Evolutionary conservation across 1,139 yeast species (phyloP).

Genomic region (Zygosaccharomyces pseudobailii): DNA sequence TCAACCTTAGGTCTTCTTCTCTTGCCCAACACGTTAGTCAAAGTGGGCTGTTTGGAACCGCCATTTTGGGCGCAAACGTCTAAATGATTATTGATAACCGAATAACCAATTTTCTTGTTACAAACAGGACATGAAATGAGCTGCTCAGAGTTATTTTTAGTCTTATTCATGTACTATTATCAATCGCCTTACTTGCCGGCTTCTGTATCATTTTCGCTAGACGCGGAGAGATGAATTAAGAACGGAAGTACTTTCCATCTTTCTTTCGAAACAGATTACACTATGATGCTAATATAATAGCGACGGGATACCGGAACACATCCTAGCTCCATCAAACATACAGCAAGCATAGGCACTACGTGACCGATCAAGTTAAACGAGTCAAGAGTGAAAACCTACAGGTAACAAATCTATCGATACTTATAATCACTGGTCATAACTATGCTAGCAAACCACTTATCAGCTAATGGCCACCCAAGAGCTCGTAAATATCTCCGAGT

Average conservation of each 20-base stretch:
- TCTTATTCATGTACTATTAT: conserved; percentile 2
- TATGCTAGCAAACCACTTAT: background rate
- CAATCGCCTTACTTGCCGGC: background rate
- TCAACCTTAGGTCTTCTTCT: conserved; percentile 11
- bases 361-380: too few relatives aligned
- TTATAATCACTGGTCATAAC: background rate
- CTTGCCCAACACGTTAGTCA: conserved; percentile 16
- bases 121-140: conserved; percentile 32
- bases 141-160: conserved; percentile 17
- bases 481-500: conserved; percentile 70
- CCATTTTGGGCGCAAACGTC: conserved; percentile 23
- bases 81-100: conserved; percentile 28
- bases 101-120: conserved; percentile 22
- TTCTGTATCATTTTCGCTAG: background rate
- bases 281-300: too few relatives aligned
- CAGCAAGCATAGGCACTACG: too few relatives aligned
- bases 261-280: too few relatives aligned
- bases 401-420: background rate
- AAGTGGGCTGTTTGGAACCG: conserved; percentile 14
- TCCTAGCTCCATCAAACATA: too few relatives aligned
- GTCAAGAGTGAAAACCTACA: background rate
- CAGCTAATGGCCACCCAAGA: conserved; percentile 20
- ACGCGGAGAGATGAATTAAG: background rate
- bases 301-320: too few relatives aligned
- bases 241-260: too few relatives aligned